A percentile compares a stretch with the other conserved stretches of the same genome.
phyloP scores from a whole-genome alignment of 2,329 filamentous ascomycete genomes.

The Anthostomella pinea region DNA sequence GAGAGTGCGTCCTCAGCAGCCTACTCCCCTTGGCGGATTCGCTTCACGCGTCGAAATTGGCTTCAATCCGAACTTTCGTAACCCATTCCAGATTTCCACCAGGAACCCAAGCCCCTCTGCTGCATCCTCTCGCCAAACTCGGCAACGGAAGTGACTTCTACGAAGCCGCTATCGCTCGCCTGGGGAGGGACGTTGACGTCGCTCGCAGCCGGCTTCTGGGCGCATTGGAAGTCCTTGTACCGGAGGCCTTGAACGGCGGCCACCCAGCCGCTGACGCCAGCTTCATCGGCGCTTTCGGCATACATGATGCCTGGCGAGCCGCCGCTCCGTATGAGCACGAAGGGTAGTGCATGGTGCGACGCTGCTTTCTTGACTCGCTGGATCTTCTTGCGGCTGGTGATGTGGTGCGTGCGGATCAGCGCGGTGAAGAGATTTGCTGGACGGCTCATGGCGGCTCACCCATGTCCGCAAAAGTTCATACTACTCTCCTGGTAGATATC shows the following conservation, averaged over 20 bases:
- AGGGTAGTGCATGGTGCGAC: conserved; percentile 57
- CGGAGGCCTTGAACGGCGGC: conserved; percentile 59
- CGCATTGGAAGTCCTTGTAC: conserved; percentile 72
- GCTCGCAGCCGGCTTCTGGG: conserved; percentile 44
- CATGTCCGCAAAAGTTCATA: no score
- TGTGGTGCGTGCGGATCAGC: conserved; percentile 76
- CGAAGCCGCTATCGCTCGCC: conserved; percentile 32
- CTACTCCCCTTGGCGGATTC: no score
- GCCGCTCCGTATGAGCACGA: conserved; percentile 64
- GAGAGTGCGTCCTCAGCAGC: no score
- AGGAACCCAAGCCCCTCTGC: conserved; percentile 52
- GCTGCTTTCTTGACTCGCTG: conserved; percentile 60
- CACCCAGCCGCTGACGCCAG: conserved; percentile 61
- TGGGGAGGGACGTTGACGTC: conserved; percentile 11
- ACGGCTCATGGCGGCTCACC: conserved; percentile 12
- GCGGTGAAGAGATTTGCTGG: conserved; percentile 39
- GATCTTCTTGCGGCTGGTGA: conserved; percentile 74
- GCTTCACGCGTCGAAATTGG: no score
- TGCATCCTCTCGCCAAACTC: conserved; percentile 64
- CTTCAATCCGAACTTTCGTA: conserved; percentile 30
- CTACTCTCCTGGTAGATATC: no score
- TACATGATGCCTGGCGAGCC: conserved; percentile 77
- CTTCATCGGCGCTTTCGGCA: conserved; percentile 57
- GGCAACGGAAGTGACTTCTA: conserved; percentile 62
- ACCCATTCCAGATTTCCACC: conserved; percentile 70